phyloP scores from a whole-genome alignment of 805 yeast genomes.

The Torulaspora microellipsoides region DNA sequence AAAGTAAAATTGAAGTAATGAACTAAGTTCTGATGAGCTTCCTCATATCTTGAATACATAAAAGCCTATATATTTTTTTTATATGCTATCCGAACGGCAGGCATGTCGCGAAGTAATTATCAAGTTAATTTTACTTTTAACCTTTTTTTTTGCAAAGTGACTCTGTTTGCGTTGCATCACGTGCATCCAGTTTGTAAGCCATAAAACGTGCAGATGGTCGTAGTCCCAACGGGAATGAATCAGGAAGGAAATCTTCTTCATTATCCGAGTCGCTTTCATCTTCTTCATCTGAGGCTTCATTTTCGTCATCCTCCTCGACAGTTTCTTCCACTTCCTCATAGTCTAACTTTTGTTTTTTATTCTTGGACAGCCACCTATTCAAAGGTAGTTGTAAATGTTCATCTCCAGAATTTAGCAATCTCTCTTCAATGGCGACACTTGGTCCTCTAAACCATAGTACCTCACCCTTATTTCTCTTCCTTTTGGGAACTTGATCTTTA shows the following conservation, averaged over 20 bases:
- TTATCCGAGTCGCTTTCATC: conserved; percentile 20
- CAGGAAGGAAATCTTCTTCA: conserved; percentile 19
- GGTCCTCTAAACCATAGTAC: conserved; percentile 68
- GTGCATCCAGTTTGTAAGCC: conserved; percentile 46
- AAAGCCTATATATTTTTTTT: no score
- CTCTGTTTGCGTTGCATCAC: conserved; percentile 14
- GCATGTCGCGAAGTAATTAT: no score
- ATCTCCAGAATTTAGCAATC: conserved; percentile 34
- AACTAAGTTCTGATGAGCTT: no score
- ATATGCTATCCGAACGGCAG: no score
- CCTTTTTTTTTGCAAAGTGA: conserved; percentile 9
- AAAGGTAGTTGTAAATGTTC: conserved; percentile 18
- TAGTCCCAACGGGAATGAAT: conserved; percentile 29
- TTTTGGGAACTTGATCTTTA: conserved; percentile 23
- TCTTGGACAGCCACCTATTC: conserved; percentile 24
- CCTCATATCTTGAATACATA: no score
- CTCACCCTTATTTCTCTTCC: conserved; percentile 35
- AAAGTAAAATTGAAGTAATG: no score
- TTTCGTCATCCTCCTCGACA: conserved; percentile 16
- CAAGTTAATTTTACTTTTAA: no score
- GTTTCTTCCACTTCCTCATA: conserved; percentile 27
- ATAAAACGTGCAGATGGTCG: conserved; percentile 71
- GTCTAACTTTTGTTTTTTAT: conserved; percentile 25
- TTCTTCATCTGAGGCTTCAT: conserved; percentile 21
- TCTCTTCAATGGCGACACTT: conserved; percentile 44